Conservation (phyloP, 2,329 filamentous ascomycete genomes). For the Mycosphaerelloides madeirae region DNA sequence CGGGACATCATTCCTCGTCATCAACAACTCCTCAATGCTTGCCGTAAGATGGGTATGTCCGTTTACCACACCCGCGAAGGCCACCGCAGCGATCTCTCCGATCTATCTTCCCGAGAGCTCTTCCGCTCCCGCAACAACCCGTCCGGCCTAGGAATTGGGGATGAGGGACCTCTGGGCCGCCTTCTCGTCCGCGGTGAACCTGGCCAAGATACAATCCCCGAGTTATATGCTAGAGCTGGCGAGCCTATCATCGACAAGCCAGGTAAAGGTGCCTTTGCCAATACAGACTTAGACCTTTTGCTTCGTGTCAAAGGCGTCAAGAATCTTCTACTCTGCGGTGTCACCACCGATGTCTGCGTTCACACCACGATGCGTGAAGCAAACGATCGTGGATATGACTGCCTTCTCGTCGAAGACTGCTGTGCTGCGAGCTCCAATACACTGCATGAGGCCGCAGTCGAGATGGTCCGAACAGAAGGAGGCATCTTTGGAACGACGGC, state of each 20-base stretch:
- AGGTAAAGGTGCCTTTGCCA: constrained; percentile 49
- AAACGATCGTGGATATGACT: constrained; percentile 53
- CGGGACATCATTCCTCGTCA: constrained; percentile 44
- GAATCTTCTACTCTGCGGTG: constrained; percentile 51
- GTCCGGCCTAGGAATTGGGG: constrained; percentile 49
- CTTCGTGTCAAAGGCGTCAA: constrained; percentile 49
- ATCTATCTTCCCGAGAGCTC: constrained; percentile 51
- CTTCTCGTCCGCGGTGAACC: constrained; percentile 54
- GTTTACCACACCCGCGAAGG: constrained; percentile 51
- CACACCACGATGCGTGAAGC: constrained; percentile 53
- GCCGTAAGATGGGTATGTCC: constrained; percentile 38
- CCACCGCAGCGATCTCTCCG: constrained; percentile 53
- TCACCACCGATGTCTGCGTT: constrained; percentile 55
- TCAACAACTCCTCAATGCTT: constrained; percentile 38
- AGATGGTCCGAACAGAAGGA: constrained; percentile 43
- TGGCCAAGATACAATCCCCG: constrained; percentile 55
- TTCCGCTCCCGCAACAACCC: constrained; percentile 51
- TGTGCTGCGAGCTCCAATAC: constrained; percentile 40
- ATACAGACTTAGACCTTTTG: constrained; percentile 52
- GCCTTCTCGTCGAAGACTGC: constrained; percentile 48
- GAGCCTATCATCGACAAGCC: constrained; percentile 55
- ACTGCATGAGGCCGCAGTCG: constrained; percentile 39
- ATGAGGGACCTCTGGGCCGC: constrained; percentile 52
- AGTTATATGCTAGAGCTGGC: constrained; percentile 45
- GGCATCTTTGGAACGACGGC: constrained; percentile 26